Conservation (phyloP, 106 monocot genomes). For the Ottelia alismoides region DNA sequence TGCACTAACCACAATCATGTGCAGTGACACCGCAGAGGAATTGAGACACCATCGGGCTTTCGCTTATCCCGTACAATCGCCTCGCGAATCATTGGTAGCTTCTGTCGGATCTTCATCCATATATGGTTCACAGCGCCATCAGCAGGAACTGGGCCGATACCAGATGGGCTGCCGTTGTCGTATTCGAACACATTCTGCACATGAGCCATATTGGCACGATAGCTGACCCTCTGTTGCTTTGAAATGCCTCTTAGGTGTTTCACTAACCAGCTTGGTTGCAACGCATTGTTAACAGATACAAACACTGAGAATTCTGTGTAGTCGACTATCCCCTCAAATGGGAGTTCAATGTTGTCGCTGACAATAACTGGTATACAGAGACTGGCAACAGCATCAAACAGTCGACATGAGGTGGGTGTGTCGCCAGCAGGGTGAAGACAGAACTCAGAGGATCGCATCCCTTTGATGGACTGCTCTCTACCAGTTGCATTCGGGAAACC, state of each 20-base stretch:
- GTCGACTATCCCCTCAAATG: slow-evolving; percentile 92
- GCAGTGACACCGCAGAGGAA: slow-evolving; percentile 79
- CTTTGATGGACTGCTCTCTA: slow-evolving; percentile 82
- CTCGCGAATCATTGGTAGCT: slow-evolving; percentile 63
- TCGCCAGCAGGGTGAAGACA: slow-evolving; percentile 96
- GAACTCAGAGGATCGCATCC: slow-evolving; percentile 89
- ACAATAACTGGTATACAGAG: slow-evolving; percentile 90
- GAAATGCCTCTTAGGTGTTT: slow-evolving; percentile 42
- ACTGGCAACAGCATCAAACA: slow-evolving; percentile 82
- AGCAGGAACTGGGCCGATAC: slow-evolving; percentile 27
- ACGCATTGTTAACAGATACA: slow-evolving; percentile 47
- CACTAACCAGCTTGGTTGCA: slow-evolving; percentile 57
- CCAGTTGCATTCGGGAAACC: slow-evolving; percentile 94
- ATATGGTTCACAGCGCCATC: slow-evolving; percentile 80
- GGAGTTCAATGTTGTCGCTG: slow-evolving; percentile 84
- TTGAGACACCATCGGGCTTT: slow-evolving; percentile 46
- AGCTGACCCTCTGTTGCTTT: slow-evolving; percentile 16
- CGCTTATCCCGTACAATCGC: slow-evolving; percentile 48
- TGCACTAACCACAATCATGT: slow-evolving; percentile 26
- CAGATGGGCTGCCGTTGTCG: slow-evolving; percentile 42
- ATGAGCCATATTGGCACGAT: slow-evolving; percentile 45
- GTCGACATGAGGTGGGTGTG: slow-evolving; percentile 92
- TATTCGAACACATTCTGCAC: slow-evolving; percentile 72
- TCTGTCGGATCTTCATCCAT: slow-evolving; percentile 77
- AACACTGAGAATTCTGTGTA: slow-evolving; percentile 68